Evolutionary conservation across 108 stramenopile species (phyloP).

Genomic region (Skeletonema grethae): DNA sequence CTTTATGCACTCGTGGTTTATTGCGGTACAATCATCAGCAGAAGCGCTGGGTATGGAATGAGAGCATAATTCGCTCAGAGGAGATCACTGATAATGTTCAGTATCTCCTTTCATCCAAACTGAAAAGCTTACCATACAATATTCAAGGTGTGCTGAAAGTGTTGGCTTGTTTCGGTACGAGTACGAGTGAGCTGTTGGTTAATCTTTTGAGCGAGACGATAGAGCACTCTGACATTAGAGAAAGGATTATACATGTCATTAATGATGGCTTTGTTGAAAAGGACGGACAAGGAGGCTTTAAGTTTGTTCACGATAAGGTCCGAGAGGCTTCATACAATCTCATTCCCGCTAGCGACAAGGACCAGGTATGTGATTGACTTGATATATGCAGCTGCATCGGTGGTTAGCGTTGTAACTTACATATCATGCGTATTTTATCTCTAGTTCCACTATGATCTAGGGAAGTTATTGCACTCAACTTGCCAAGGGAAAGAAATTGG

Average conservation of each 20-base stretch:
- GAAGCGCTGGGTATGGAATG: conserved; percentile 37
- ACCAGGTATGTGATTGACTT: conserved; percentile 5
- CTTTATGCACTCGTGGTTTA: conserved; percentile 18
- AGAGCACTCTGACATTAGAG: conserved; percentile 4
- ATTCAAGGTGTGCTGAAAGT: conserved; percentile 30
- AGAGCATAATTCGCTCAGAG: conserved; percentile 12
- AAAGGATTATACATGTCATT: conserved; percentile 8
- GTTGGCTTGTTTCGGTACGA: conserved; percentile 43
- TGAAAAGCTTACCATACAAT: conserved; percentile 20
- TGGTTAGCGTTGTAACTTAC: neutral
- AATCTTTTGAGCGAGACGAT: neutral
- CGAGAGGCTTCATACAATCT: conserved; percentile 54
- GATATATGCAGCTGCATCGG: neutral
- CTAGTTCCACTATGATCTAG: conserved; percentile 8
- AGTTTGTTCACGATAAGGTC: conserved; percentile 56
- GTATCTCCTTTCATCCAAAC: conserved; percentile 39
- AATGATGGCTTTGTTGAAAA: conserved; percentile 31
- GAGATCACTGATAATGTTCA: conserved; percentile 47
- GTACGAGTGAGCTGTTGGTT: conserved; percentile 12
- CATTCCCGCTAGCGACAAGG: conserved; percentile 26
- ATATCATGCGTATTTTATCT: neutral
- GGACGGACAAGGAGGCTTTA: conserved; percentile 6
- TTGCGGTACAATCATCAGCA: conserved; percentile 17
- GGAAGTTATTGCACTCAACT: neutral
- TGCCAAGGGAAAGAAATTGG: conserved; percentile 1